A percentile compares a stretch with the other conserved stretches of the same genome.
These are phyloP conservation scores for Sarocladium kiliense DNA, from an alignment of 2,329 filamentous ascomycete species.

Conservation along the genomic window DNA sequence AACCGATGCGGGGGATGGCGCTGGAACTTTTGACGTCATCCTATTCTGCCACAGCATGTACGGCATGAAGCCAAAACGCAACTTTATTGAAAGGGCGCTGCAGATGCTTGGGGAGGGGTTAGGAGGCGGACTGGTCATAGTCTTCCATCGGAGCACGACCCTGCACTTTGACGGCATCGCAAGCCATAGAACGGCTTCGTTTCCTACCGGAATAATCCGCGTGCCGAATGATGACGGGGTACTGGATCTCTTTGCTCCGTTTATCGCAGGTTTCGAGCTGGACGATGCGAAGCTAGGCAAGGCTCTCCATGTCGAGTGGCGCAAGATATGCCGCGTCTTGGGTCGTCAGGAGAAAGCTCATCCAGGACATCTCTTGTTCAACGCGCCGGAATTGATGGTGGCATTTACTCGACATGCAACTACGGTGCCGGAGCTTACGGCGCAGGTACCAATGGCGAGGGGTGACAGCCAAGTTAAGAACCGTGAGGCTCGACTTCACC, in stretches of 20 bases:
- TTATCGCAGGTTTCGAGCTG: constrained; percentile 42
- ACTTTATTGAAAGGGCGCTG: constrained; percentile 40
- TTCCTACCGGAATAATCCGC: constrained; percentile 36
- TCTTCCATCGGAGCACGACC: constrained; percentile 48
- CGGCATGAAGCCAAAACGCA: constrained; percentile 45
- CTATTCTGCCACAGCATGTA: constrained; percentile 63
- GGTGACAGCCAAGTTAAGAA: constrained; percentile 40
- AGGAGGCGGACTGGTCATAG: constrained; percentile 38
- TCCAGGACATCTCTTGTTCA: constrained; percentile 39
- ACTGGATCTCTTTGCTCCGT: constrained; percentile 47
- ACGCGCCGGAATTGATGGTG: constrained; percentile 43
- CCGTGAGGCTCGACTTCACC: constrained; percentile 38
- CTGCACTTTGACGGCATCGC: constrained; percentile 43
- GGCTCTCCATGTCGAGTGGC: constrained; percentile 36
- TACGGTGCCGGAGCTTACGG: constrained; percentile 34
- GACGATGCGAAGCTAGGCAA: constrained; percentile 24
- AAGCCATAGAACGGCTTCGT: constrained; percentile 39
- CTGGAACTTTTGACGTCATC: constrained; percentile 46
- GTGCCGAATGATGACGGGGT: constrained; percentile 38
- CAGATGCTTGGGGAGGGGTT: constrained; percentile 36
- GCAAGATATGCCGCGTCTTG: constrained; percentile 44
- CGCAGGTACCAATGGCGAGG: constrained; percentile 31
- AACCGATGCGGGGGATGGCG: constrained; percentile 15
- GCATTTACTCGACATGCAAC: constrained; percentile 43
- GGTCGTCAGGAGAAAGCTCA: constrained; percentile 31